phyloP scores from a whole-genome alignment of 768 basidiomycete species.

The Clitopilus hobsonii region DNA sequence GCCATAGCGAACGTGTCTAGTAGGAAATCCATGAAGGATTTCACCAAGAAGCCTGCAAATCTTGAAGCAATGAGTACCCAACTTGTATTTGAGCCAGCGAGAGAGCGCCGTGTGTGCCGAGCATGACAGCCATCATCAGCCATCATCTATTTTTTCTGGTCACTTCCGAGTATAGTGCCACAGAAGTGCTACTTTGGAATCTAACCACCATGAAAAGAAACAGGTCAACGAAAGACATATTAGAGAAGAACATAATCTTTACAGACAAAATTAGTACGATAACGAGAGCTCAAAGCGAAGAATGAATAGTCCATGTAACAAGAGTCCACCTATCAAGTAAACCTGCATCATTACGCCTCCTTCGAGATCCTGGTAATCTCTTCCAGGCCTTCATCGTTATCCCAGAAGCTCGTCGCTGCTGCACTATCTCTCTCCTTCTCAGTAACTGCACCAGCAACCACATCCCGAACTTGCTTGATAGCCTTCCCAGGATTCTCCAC shows the following conservation, averaged over 20 bases:
- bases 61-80: too few species aligned
- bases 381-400: conserved; percentile 66
- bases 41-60: too few species aligned
- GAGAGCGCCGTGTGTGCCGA: too few species aligned
- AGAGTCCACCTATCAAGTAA: background rate
- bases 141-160: too few species aligned
- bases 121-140: too few species aligned
- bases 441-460: conserved; percentile 18
- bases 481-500: conserved; percentile 11
- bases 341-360: conserved; percentile 27
- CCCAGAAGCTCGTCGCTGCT: conserved; percentile 53
- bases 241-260: background rate
- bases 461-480: conserved; percentile 23
- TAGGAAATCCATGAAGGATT: too few species aligned
- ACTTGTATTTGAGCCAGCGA: too few species aligned
- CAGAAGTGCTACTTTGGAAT: too few species aligned
- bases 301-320: background rate
- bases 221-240: background rate
- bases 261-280: background rate
- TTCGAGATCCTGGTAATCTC: conserved; percentile 68
- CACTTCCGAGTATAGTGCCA: too few species aligned
- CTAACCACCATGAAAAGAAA: background rate
- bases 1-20: too few species aligned
- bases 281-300: background rate
- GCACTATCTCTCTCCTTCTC: conserved; percentile 15